Percentiles rank a stretch among this genome's conserved stretches.
phyloP scores from a whole-genome alignment of 495 filamentous ascomycete species.

The Neurospora sp. region DNA sequence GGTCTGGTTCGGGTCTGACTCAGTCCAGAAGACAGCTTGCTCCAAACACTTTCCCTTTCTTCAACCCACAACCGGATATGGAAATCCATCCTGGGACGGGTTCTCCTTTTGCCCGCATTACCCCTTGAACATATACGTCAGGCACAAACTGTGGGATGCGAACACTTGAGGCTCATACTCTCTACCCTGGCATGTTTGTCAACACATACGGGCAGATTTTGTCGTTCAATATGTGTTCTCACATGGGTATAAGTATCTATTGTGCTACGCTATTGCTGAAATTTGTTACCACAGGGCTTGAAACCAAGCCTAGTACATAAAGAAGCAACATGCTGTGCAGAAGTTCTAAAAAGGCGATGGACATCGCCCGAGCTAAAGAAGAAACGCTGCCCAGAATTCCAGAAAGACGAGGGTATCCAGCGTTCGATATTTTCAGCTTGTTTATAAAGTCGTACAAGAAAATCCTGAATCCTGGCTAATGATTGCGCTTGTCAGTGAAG shows the following conservation, averaged over 20 bases:
- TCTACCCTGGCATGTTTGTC: neutral
- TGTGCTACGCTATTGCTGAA: neutral
- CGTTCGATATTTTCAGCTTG: neutral
- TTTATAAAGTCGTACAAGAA: neutral
- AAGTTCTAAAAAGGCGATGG: too few relatives aligned
- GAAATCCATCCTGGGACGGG: neutral
- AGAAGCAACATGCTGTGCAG: too few relatives aligned
- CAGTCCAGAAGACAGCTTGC: neutral
- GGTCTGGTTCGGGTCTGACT: neutral
- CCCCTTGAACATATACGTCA: neutral
- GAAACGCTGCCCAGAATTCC: too few relatives aligned
- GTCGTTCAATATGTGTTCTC: neutral
- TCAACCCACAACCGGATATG: neutral
- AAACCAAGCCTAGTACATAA: neutral
- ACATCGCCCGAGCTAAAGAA: neutral
- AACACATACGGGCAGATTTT: neutral
- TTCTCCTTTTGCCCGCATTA: neutral
- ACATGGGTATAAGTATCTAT: neutral
- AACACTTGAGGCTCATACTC: neutral
- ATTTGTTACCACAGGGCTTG: neutral
- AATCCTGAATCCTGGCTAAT: neutral
- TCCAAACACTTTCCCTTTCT: neutral
- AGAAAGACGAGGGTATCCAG: neutral
- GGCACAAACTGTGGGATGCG: neutral
- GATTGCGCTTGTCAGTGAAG: neutral